These are phyloP conservation scores for Nelumbo lutea DNA, from an alignment of 164 flowering plant species.

Conservation along the genomic window DNA sequence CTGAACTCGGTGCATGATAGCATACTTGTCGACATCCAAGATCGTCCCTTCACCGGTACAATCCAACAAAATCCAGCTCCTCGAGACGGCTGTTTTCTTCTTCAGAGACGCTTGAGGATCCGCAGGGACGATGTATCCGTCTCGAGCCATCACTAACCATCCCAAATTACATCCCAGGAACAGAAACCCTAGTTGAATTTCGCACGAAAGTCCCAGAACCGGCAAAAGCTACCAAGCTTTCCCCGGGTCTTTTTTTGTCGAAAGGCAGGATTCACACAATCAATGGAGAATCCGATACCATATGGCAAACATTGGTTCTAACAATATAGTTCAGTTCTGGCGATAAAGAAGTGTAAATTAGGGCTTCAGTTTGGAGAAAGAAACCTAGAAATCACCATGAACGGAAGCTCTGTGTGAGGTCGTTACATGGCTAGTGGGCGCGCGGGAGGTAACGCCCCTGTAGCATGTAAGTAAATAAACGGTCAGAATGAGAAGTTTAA, in stretches of 20 bases:
- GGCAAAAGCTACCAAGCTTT: background rate
- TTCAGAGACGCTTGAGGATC: conserved; percentile 47
- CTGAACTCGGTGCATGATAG: conserved; percentile 81
- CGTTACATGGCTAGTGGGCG: too few species aligned
- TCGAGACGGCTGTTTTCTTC: conserved; percentile 60
- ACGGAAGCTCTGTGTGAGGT: background rate
- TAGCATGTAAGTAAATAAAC: too few species aligned
- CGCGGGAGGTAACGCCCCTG: too few species aligned
- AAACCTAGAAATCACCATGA: background rate
- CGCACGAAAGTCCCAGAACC: background rate
- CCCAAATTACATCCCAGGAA: conserved; percentile 9
- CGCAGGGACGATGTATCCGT: conserved; percentile 43
- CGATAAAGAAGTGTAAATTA: background rate
- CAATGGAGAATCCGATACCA: background rate
- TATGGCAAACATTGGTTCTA: background rate
- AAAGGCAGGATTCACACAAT: background rate
- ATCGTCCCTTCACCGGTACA: conserved; percentile 48
- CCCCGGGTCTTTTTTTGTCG: background rate
- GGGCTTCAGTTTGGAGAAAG: background rate
- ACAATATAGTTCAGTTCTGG: background rate
- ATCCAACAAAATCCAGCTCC: conserved; percentile 77
- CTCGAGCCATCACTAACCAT: conserved; percentile 44
- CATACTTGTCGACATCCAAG: conserved; percentile 81
- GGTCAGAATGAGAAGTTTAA: too few species aligned
- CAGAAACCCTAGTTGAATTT: background rate